Evolutionary conservation across 1,139 yeast genomes (phyloP).

Genomic region (Saccharomyces hybrid): DNA sequence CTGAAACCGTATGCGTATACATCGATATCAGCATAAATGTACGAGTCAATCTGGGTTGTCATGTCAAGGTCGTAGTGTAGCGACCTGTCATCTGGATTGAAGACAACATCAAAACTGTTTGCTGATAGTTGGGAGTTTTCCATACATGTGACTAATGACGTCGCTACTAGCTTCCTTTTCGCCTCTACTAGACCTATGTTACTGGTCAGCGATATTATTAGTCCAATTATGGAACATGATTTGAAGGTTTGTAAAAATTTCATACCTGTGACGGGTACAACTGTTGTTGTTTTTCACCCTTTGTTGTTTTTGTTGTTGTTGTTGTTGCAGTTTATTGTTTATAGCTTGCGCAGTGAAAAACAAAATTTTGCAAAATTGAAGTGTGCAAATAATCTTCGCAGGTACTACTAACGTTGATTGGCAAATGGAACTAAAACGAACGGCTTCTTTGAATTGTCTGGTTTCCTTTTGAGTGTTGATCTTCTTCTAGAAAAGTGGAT

Average conservation of each 20-base stretch:
- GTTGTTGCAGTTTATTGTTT: not conserved
- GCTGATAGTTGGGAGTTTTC: slow-evolving; percentile 59
- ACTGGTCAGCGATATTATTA: not conserved
- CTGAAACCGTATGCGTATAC: slow-evolving; percentile 73
- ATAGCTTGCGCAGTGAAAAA: not conserved
- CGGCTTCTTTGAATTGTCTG: too few relatives aligned
- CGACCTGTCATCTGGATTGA: slow-evolving; percentile 57
- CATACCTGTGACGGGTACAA: not conserved
- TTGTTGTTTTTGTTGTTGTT: not conserved
- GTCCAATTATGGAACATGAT: not conserved
- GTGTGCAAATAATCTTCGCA: not conserved
- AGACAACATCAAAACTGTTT: slow-evolving; percentile 57
- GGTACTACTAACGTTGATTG: not conserved
- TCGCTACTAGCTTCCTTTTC: slow-evolving; percentile 44
- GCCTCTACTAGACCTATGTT: slow-evolving; percentile 9
- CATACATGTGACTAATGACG: slow-evolving; percentile 71
- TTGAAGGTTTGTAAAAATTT: not conserved
- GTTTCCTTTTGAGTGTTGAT: too few relatives aligned
- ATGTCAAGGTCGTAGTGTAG: slow-evolving; percentile 55
- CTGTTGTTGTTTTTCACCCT: not conserved
- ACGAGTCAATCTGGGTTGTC: slow-evolving; percentile 51
- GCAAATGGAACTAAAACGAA: too few relatives aligned
- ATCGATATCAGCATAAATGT: slow-evolving; percentile 51
- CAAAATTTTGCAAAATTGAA: not conserved
- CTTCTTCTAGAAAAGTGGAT: too few relatives aligned